Evolutionary conservation across 2,329 filamentous ascomycete genomes (phyloP), one percentile per base, ranked within the genome.

Genomic region (Hypoxylon sp.): DNA sequence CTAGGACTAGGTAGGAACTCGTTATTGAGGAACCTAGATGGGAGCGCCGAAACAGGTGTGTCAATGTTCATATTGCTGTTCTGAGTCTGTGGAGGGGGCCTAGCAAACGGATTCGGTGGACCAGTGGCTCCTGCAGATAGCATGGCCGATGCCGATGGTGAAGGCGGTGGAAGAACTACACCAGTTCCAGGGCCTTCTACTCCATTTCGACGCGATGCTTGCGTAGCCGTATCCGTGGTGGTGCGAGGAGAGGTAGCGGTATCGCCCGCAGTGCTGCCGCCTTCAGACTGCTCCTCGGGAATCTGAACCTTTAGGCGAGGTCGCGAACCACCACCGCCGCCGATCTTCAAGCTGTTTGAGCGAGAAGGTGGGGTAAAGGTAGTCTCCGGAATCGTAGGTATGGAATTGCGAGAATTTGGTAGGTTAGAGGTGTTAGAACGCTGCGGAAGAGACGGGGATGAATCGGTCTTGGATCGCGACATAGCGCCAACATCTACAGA

Each of bases 281-380:
- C 83, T 73, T 97, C 93, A 9, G 93, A 97, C 43, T 90, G 89
- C 75, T 97, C 96, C 72, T 94, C 95, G 0, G 96, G 96, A 74
- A 99, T 99, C 76, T 98, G 94, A 3, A 99, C 93, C 73, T 93
- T 97, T 50, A 99, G 84, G 58, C 93, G 89, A 2, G 96, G 96
- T 60, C 94, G 87, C 74, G 92, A 90, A 7, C 89, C 89, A 60
- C 88, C 89, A 11, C 85, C 81, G 23, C 88, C 89, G 10, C 85
- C 81, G 23, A 87, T 82, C 71, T 91, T 88, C 65, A 91, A 82
- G 70, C 93, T 97, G 76, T 93, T 94, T n/a, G 92, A 90, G 38
- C 93, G 87, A 19, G 90, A 90, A 0, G 93, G 92, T 5, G 92
- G 91, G 9, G 89, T 88, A 70, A 93, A 88, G 0, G 82, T 80